Base-by-base conservation (phyloP, 768 basidiomycete genomes). In the Lentinula raphanica region DNA sequence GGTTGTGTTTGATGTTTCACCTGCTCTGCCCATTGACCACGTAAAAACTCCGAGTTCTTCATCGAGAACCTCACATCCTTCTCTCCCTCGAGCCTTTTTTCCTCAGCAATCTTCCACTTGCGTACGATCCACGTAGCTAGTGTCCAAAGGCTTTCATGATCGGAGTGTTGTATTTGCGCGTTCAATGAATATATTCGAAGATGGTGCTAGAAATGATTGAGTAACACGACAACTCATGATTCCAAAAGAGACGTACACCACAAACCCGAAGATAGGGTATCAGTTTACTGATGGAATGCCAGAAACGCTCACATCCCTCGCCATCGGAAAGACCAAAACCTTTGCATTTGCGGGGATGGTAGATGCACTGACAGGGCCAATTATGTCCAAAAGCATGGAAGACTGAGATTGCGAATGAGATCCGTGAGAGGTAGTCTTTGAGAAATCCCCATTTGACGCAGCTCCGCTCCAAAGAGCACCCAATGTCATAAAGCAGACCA, bases 311-410 rank as follows among this genome's bases (percentile, higher is more conserved):
- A 27, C 63, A 60, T 7, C 69, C 69, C 40, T 71, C 68, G 27
- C 69, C 69, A 42, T 71, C 66, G 11, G 62, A 57, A 4, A 67
- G 50, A 0, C 69, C 65, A 42, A 68, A 64, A 15, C 65, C 67
- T 19, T 57, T 39, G 29, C 36, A 54, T 35, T 71, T 68, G 4
- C 71, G 56, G 2, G 74, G 76, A 51, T 76, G 69, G 60, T 68
- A 76, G 6, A 71, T 59, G 1, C 73, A 17, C 40, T 74, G 72
- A 54, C 73, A 75, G 3, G 70, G 61, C 74, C 75, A 75, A 35
- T 72, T 67, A 53, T 77, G 76, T 1, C 74, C 71, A 58, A 71
- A 76, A 0, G 72, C 72, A 66, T 78, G 75, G 60, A 77, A 73
- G 0, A 74, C 68, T 0, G 70, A 68, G 0, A 69, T 65, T 3